A percentile compares a stretch with the other conserved stretches of the same genome.
Evolutionary conservation across 805 yeast species (phyloP).

Genomic region (Metschnikowia vanudenii): DNA sequence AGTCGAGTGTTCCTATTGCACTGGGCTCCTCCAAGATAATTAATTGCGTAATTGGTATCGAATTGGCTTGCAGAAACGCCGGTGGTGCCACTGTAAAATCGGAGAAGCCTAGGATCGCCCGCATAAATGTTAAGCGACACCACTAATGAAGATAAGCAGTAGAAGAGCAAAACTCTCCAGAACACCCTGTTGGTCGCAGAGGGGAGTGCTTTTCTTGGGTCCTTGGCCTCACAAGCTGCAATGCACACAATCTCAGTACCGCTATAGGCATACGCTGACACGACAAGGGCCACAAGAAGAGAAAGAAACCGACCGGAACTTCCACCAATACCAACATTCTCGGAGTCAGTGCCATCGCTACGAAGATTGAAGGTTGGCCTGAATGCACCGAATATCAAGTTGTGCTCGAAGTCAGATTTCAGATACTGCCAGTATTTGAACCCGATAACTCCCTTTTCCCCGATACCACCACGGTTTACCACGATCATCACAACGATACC

Average conservation of each 20-base stretch:
- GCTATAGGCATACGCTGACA: slow-evolving; percentile 72
- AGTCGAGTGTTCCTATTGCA: slow-evolving; percentile 20
- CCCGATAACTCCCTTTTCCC: slow-evolving; percentile 46
- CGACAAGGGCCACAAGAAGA: slow-evolving; percentile 56
- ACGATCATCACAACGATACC: slow-evolving; percentile 65
- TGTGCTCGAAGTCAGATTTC: slow-evolving; percentile 46
- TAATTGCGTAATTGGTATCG: slow-evolving; percentile 28
- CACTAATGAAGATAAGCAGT: slow-evolving; percentile 62
- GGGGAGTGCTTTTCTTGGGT: slow-evolving; percentile 75
- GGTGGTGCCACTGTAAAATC: slow-evolving; percentile 47
- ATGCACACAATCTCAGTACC: slow-evolving; percentile 83
- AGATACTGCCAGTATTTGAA: slow-evolving; percentile 65
- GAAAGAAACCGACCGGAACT: slow-evolving; percentile 59
- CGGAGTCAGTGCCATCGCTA: slow-evolving; percentile 55
- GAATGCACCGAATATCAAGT: slow-evolving; percentile 65
- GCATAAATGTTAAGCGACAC: slow-evolving; percentile 72
- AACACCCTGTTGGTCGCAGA: slow-evolving; percentile 74
- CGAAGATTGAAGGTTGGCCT: slow-evolving; percentile 66
- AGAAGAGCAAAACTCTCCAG: slow-evolving; percentile 65
- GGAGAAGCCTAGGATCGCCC: slow-evolving; percentile 70
- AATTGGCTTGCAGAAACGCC: slow-evolving; percentile 26
- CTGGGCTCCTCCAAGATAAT: slow-evolving; percentile 36
- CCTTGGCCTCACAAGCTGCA: slow-evolving; percentile 83
- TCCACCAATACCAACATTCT: slow-evolving; percentile 58
- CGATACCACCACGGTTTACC: slow-evolving; percentile 58